A percentile compares a stretch with the other conserved stretches of the same genome.
These are phyloP conservation scores for Bauhinia variegata DNA, from an alignment of 306 rosid genomes.

Conservation along the genomic window DNA sequence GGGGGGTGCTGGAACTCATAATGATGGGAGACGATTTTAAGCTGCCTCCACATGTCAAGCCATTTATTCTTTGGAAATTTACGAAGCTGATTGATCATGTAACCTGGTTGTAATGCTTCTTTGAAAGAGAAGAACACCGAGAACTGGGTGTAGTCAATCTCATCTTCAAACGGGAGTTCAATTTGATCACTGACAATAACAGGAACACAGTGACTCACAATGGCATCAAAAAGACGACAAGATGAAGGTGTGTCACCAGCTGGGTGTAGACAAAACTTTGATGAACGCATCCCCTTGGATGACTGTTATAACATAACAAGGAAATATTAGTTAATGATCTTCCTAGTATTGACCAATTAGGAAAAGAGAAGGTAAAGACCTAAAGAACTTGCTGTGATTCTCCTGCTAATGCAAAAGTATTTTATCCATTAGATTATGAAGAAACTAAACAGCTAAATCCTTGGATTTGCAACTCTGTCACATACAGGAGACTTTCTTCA, in stretches of 20 bases:
- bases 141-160: slow-evolving; percentile 80
- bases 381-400: slow-evolving; percentile 22
- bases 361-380: not conserved
- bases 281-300: slow-evolving; percentile 80
- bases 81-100: slow-evolving; percentile 75
- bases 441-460: slow-evolving; percentile 3
- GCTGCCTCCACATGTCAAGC: slow-evolving; percentile 86
- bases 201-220: slow-evolving; percentile 95
- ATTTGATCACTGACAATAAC: slow-evolving; percentile 94
- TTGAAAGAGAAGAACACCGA: slow-evolving; percentile 83
- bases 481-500: slow-evolving; percentile 7
- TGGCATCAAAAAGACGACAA: slow-evolving; percentile 96
- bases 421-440: not conserved
- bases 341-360: not conserved
- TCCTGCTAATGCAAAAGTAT: slow-evolving; percentile 6
- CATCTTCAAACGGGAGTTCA: slow-evolving; percentile 97
- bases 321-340: slow-evolving; percentile 34
- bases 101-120: slow-evolving; percentile 84
- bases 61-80: slow-evolving; percentile 75
- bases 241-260: slow-evolving; percentile 99
- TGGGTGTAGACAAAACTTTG: slow-evolving; percentile 94
- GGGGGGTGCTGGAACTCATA: slow-evolving; percentile 93
- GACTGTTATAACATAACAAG: slow-evolving; percentile 59
- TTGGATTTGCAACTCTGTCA: slow-evolving; percentile 18
- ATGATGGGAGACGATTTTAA: slow-evolving; percentile 72